These are phyloP conservation scores for Paecilomyces formosus DNA, from an alignment of 2,329 filamentous ascomycete species.

Conservation along the genomic window DNA sequence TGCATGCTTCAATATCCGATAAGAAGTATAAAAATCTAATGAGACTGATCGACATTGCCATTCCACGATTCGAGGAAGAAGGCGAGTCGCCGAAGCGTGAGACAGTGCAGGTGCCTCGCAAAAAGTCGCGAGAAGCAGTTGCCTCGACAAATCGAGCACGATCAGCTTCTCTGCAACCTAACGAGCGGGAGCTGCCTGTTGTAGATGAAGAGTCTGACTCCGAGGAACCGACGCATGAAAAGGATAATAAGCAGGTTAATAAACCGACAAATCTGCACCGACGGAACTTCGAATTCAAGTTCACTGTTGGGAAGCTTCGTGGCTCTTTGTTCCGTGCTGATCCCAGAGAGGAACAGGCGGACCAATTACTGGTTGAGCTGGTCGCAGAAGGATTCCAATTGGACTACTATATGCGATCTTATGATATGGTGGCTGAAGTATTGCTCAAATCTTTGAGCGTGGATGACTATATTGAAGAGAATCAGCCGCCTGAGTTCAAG, in stretches of 20 bases:
- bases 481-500: slow-evolving; percentile 84
- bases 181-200: slow-evolving; percentile 67
- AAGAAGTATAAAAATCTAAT: slow-evolving; percentile 96
- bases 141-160: slow-evolving; percentile 39
- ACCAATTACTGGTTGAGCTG: slow-evolving; percentile 80
- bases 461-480: slow-evolving; percentile 88
- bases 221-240: slow-evolving; percentile 54
- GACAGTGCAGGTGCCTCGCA: slow-evolving; percentile 19
- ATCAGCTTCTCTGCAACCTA: slow-evolving; percentile 68
- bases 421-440: slow-evolving; percentile 89
- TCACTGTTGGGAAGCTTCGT: slow-evolving; percentile 88
- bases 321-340: slow-evolving; percentile 88
- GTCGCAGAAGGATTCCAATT: slow-evolving; percentile 84
- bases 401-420: slow-evolving; percentile 79
- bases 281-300: slow-evolving; percentile 91
- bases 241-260: slow-evolving; percentile 38
- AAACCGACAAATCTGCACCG: slow-evolving; percentile 69
- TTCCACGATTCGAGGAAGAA: slow-evolving; percentile 66
- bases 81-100: slow-evolving; percentile 29
- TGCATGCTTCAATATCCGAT: slow-evolving; percentile 89
- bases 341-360: slow-evolving; percentile 64
- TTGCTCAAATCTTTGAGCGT: slow-evolving; percentile 78
- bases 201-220: slow-evolving; percentile 61
- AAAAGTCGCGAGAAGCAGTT: slow-evolving; percentile 24
- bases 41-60: slow-evolving; percentile 90